Percentiles rank a stretch among this genome's conserved stretches.
phyloP scores from a whole-genome alignment of 352 stramenopile genomes.

The Phytopythium aichiense region DNA sequence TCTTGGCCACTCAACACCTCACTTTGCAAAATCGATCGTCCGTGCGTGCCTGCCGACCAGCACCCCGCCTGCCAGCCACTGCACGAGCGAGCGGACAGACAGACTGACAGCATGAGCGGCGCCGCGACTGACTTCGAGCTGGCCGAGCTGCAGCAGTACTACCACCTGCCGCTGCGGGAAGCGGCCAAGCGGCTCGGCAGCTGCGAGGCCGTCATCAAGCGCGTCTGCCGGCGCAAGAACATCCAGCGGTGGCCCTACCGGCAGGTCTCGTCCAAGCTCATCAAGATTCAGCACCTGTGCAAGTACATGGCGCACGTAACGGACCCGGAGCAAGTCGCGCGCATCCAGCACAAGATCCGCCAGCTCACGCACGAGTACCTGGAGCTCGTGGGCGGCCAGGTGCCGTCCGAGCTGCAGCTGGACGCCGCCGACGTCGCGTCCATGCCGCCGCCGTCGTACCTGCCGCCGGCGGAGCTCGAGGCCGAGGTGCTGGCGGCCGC shows the following conservation, averaged over 20 bases:
- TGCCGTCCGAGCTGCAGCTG: slow-evolving; percentile 69
- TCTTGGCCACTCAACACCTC: slow-evolving; percentile 3
- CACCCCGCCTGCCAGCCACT: neutral
- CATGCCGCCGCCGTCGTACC: slow-evolving; percentile 41
- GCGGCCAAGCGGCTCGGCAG: slow-evolving; percentile 65
- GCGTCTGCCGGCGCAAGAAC: slow-evolving; percentile 71
- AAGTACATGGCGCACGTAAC: slow-evolving; percentile 82
- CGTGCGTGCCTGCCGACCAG: no score
- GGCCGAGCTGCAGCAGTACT: slow-evolving; percentile 81
- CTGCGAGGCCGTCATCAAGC: slow-evolving; percentile 82
- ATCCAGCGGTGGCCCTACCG: slow-evolving; percentile 84
- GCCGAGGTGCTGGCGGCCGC: slow-evolving; percentile 46
- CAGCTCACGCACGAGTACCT: slow-evolving; percentile 79
- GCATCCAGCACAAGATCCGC: slow-evolving; percentile 76
- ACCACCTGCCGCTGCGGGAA: slow-evolving; percentile 78
- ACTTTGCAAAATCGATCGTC: slow-evolving; percentile 5
- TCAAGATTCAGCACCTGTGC: slow-evolving; percentile 84
- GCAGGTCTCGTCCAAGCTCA: slow-evolving; percentile 80
- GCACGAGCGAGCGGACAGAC: neutral
- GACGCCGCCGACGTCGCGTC: slow-evolving; percentile 46
- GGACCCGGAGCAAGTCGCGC: slow-evolving; percentile 59
- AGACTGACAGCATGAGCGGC: slow-evolving; percentile 21
- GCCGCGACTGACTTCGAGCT: slow-evolving; percentile 75
- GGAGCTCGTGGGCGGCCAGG: slow-evolving; percentile 68
- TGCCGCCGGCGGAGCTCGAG: slow-evolving; percentile 34